phyloP scores from a whole-genome alignment of 805 yeast species.

The Ogataea trehaloabstinens region DNA sequence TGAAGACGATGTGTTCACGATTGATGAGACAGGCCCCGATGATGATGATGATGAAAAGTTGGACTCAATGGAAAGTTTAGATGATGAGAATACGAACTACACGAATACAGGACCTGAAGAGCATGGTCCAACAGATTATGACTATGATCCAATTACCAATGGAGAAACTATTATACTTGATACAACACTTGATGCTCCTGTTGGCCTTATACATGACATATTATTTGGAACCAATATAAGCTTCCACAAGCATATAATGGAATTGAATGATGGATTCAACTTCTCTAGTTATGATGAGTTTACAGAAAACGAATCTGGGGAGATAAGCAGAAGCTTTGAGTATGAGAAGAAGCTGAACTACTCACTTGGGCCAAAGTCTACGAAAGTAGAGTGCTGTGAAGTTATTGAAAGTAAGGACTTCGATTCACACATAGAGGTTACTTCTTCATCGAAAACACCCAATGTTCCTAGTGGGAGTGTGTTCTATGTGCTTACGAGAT shows the following conservation, averaged over 20 bases:
- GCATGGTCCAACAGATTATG: slow-evolving; percentile 57
- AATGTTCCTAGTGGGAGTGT: slow-evolving; percentile 92
- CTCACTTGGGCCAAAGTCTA: slow-evolving; percentile 90
- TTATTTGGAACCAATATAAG: slow-evolving; percentile 61
- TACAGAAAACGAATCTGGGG: slow-evolving; percentile 38
- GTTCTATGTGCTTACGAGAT: slow-evolving; percentile 73
- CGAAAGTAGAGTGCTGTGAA: slow-evolving; percentile 63
- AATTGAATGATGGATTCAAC: slow-evolving; percentile 46
- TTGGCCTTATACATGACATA: slow-evolving; percentile 70
- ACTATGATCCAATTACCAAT: slow-evolving; percentile 41
- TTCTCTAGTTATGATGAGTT: slow-evolving; percentile 39
- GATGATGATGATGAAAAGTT: slow-evolving; percentile 10
- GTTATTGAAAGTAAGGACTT: slow-evolving; percentile 54
- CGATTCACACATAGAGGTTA: slow-evolving; percentile 54
- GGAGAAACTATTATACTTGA: slow-evolving; percentile 52
- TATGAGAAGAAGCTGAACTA: slow-evolving; percentile 76
- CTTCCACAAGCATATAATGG: slow-evolving; percentile 38
- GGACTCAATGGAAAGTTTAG: slow-evolving; percentile 24
- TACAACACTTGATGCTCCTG: slow-evolving; percentile 60
- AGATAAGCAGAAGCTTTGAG: slow-evolving; percentile 50
- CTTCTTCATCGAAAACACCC: slow-evolving; percentile 73
- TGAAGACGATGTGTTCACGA: slow-evolving; percentile 31
- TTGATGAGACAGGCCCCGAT: slow-evolving; percentile 31
- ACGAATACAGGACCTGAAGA: slow-evolving; percentile 57
- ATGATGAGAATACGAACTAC: slow-evolving; percentile 22